phyloP scores from a whole-genome alignment of 371 early-diverging fungal genomes.

The Cokeromyces recurvatus region DNA sequence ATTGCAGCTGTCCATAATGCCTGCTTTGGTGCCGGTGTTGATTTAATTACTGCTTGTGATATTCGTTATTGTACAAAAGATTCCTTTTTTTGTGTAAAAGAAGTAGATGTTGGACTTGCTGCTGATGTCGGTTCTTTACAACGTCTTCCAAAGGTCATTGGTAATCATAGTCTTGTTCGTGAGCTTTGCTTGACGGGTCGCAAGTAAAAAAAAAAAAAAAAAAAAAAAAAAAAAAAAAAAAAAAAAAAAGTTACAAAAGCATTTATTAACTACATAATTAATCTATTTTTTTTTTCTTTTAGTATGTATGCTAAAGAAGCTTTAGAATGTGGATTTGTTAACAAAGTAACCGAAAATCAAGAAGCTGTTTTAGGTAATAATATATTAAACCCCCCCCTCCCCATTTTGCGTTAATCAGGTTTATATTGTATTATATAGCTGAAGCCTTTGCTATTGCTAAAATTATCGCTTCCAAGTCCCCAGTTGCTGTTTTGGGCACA shows the following conservation, averaged over 20 bases:
- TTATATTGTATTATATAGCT: too few species aligned
- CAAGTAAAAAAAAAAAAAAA: too few species aligned
- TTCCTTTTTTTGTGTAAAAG: constrained; percentile 82
- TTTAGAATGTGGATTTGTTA: constrained; percentile 73
- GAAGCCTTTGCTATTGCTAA: constrained; percentile 70
- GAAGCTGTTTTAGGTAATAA: constrained; percentile 53
- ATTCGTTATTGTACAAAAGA: constrained; percentile 82
- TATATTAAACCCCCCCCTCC: too few species aligned
- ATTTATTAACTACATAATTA: too few species aligned
- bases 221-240: neutral
- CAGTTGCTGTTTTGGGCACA: constrained; percentile 82
- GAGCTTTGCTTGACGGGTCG: constrained; percentile 87
- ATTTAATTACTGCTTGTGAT: constrained; percentile 88
- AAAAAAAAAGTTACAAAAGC: too few species aligned
- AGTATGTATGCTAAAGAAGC: constrained; percentile 79
- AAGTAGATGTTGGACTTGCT: constrained; percentile 89
- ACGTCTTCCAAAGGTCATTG: constrained; percentile 90
- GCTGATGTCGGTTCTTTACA: constrained; percentile 91
- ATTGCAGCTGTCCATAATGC: constrained; percentile 85
- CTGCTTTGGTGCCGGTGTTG: constrained; percentile 90
- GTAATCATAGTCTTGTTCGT: constrained; percentile 86
- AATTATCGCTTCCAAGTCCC: constrained; percentile 85
- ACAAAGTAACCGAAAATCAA: constrained; percentile 55
- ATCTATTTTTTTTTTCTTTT: neutral
- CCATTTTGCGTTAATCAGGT: too few species aligned